Evolutionary conservation across 768 basidiomycete genomes (phyloP).

Genomic region (Tulasnella sp.): DNA sequence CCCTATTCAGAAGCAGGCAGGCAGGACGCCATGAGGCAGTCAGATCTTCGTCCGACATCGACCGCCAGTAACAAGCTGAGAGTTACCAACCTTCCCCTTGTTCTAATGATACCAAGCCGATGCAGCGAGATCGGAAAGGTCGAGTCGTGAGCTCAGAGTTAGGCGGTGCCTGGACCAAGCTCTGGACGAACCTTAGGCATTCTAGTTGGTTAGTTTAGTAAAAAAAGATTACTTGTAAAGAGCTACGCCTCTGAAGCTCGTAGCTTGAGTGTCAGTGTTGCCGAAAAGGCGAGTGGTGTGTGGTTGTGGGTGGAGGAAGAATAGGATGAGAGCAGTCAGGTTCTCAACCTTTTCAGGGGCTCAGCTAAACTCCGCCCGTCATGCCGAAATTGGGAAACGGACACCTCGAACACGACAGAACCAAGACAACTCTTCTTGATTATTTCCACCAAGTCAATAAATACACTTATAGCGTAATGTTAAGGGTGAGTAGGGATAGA

Average conservation of each 20-base stretch:
- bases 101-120: neutral
- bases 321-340: neutral
- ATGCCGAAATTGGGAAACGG: neutral
- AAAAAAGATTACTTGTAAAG: neutral
- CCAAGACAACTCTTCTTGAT: neutral
- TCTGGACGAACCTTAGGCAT: neutral
- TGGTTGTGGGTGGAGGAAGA: neutral
- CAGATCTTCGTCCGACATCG: neutral
- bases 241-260: neutral
- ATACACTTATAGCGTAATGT: constrained; percentile 1
- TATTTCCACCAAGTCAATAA: neutral
- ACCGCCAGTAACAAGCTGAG: neutral
- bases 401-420: neutral
- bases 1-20: constrained; percentile 52
- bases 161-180: neutral
- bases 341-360: neutral
- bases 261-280: neutral
- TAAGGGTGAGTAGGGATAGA: neutral
- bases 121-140: neutral
- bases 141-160: neutral
- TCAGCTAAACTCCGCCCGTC: neutral
- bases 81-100: neutral
- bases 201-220: neutral
- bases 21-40: neutral
- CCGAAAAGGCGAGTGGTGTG: neutral